Base-by-base conservation (phyloP, 441 rosid species). In the Cnidoscolus chayamansa region DNA sequence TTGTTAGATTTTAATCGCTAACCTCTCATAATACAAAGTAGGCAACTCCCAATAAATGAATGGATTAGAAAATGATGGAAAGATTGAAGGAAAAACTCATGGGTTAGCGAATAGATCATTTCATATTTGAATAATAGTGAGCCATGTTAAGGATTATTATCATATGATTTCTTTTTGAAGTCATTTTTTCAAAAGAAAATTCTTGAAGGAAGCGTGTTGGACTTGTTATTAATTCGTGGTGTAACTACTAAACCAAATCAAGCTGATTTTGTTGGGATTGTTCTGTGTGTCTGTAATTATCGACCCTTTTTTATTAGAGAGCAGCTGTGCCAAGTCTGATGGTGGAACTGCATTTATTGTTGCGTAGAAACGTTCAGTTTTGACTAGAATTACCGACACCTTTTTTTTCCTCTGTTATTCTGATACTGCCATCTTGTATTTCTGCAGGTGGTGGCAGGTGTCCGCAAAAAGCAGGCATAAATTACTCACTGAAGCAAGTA, bases 391-490 rank as follows among this genome's bases (percentile, higher is more conserved):
- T 74, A 55, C 17, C 0, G 30, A 35, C 48, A 10, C 0, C 57
- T 54, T n/a, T 65, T 31, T 35, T 12, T 20, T 69, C 16, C 4
- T 2, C 47, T 17, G 19, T 63, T 47, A 50, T 68, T 31, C 0
- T 12, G 20, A 40, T 17, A 47, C 32, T 74, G 55, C 49, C 35
- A 25, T 72, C 67, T 55, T 53, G 73, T 72, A 17, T 67, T 68
- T 73, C 64, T 79, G 81, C 84, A 94, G 97, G 95, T 90, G 58
- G 85, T 94, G 72, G 95, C 94, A 7, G 97, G 97, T 47, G 88
- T 90, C 82, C 88, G 98, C 66, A 94, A 94, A 84, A 86, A 83
- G 76, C 80, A 86, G 75, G 72, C 57, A 37, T 86, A 81, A 79
- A 32, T 11, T 6, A 32, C n/a, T 9, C 7, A 9, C 10, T 2